Base-by-base conservation (phyloP, 495 filamentous ascomycete species). In the Pyrenula massariospora region DNA sequence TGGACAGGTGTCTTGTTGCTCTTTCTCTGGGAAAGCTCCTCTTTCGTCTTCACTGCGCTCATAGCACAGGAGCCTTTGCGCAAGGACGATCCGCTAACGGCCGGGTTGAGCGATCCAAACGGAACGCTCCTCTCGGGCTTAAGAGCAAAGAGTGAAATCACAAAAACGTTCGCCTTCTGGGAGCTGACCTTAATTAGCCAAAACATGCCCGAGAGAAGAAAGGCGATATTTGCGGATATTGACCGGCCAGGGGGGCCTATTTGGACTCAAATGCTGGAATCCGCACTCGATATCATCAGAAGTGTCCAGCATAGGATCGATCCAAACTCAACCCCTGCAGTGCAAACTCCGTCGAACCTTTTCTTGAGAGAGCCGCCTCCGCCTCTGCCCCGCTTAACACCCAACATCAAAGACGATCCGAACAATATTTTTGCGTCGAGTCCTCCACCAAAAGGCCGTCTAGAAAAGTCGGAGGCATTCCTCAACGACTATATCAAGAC, bases 51-150 rank as follows among this genome's bases (percentile, higher is more conserved):
- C 68, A 83, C 83, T 23, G 64, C 84, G 25, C 89, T 88, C 69
- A 78, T 96, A 58, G 79, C 82, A 22, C 82, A 86, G 66, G 83
- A 86, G 60, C 93, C 94, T 5, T 65, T 95, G 49, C 94, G 93
- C 67, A 83, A 85, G 58, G 84, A 77, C 1, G 83, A 87, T 61
- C 89, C 91, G n/a, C 76, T 98, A 22, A 94, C 89, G 1, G 73
- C 77, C 11, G 86, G 90, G 55, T 87, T 89, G 2, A 87, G 83
- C 60, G 94, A 97, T 70, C 91, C 93, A 1, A 98, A 94, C 61
- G 92, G 89, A 36, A 95, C 85, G 62, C 73, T 98, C 48, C 66
- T 97, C 50, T 88, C 82, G 55, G 93, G 93, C 0, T 69, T 98
- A 51, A 89, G 84, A 59, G 81, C 85, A 20, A 60, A 73, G 60